Percentiles rank a stretch among this genome's conserved stretches.
These are phyloP conservation scores for Aspergillus cejpii DNA, from an alignment of 2,329 filamentous ascomycete genomes.

Conservation along the genomic window DNA sequence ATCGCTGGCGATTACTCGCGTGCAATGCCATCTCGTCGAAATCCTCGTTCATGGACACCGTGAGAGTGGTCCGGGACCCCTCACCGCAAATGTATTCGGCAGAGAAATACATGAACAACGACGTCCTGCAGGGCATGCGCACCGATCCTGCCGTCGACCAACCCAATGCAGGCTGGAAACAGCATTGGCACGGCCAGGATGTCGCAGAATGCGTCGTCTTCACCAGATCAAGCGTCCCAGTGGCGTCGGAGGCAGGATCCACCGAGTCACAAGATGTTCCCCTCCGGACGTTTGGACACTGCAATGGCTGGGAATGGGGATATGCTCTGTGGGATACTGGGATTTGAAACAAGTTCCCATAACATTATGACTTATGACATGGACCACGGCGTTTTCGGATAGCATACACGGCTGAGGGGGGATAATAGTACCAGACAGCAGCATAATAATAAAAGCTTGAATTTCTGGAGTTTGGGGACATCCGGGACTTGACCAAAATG, in stretches of 20 bases:
- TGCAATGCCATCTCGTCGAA: conserved; percentile 12
- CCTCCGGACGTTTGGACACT: conserved; percentile 6
- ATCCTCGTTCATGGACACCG: conserved; percentile 12
- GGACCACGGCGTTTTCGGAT: background rate
- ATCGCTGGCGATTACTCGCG: conserved; percentile 9
- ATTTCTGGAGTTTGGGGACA: too few species aligned
- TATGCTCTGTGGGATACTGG: conserved; percentile 48
- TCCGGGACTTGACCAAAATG: too few species aligned
- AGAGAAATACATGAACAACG: conserved; percentile 5
- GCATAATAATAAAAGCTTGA: too few species aligned
- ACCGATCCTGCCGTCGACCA: conserved; percentile 7
- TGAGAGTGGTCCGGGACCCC: conserved; percentile 6
- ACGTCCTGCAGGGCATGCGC: background rate
- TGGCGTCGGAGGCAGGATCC: too few species aligned
- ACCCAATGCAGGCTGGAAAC: conserved; percentile 11
- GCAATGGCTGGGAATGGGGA: conserved; percentile 10
- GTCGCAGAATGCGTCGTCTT: background rate
- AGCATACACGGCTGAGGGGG: too few species aligned
- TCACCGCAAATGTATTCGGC: conserved; percentile 6
- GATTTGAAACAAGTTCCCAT: background rate
- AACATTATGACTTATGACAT: background rate
- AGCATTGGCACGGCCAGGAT: conserved; percentile 7
- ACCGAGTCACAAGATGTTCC: background rate
- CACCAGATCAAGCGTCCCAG: background rate
- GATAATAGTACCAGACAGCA: too few species aligned